A percentile compares a stretch with the other conserved stretches of the same genome.
These are phyloP conservation scores for Dalbergia oliveri DNA, from an alignment of 306 rosid genomes.

Conservation along the genomic window DNA sequence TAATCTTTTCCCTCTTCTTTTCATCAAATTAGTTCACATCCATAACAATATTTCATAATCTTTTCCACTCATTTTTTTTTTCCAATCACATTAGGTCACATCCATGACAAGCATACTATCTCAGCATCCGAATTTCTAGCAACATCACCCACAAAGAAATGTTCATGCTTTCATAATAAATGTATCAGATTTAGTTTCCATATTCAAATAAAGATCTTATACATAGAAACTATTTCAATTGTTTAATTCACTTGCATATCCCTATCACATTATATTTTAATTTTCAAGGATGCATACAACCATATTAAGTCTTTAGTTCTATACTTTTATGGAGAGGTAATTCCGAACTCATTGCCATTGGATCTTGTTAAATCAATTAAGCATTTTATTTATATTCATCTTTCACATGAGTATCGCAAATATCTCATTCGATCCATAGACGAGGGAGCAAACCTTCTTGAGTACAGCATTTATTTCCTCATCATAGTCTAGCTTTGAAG, in stretches of 20 bases:
- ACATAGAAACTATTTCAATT: neutral
- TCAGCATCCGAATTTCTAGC: too few relatives aligned
- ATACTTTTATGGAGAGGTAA: neutral
- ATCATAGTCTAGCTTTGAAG: slow-evolving; percentile 82
- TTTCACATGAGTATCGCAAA: neutral
- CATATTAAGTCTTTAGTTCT: slow-evolving; percentile 5
- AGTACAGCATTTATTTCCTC: slow-evolving; percentile 88
- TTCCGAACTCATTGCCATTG: neutral
- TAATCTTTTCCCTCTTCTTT: too few relatives aligned
- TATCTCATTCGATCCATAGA: slow-evolving; percentile 16
- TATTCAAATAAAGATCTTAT: slow-evolving; percentile 1
- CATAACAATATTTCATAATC: too few relatives aligned
- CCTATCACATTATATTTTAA: slow-evolving; percentile 1
- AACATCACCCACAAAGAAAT: too few relatives aligned
- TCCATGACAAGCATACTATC: too few relatives aligned
- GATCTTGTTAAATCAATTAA: neutral
- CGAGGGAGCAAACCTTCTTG: slow-evolving; percentile 69
- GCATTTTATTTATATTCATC: neutral
- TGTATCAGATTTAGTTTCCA: slow-evolving; percentile 7
- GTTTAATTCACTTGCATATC: neutral
- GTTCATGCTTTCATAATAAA: neutral
- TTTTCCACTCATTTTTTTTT: too few relatives aligned
- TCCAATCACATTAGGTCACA: too few relatives aligned
- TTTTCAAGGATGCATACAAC: neutral
- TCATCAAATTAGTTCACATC: too few relatives aligned